These are phyloP conservation scores for Sporothrix sp. DNA, from an alignment of 2,329 filamentous ascomycete species.

Conservation along the genomic window DNA sequence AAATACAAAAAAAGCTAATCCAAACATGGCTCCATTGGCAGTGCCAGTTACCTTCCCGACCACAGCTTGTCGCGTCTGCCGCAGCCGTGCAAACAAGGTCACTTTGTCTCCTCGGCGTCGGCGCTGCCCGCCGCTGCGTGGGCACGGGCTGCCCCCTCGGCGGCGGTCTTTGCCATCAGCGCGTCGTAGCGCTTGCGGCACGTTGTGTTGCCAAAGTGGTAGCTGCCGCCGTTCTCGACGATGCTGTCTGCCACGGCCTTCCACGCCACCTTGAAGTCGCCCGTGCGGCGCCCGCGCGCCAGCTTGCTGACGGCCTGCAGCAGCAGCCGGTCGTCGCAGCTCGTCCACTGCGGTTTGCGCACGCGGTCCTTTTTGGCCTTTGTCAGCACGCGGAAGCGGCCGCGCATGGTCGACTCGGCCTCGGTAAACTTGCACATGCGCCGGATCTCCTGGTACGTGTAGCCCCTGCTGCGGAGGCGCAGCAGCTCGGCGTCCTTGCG, in stretches of 20 bases:
- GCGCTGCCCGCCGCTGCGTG: too few species aligned
- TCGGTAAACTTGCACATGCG: slow-evolving; percentile 45
- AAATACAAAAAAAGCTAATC: too few species aligned
- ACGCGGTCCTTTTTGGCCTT: slow-evolving; percentile 53
- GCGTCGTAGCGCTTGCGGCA: slow-evolving; percentile 50
- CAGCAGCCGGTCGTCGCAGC: slow-evolving; percentile 42
- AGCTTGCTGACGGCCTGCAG: slow-evolving; percentile 33
- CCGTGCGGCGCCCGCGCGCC: slow-evolving; percentile 17
- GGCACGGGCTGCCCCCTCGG: too few species aligned
- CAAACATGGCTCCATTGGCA: too few species aligned
- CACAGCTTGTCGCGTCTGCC: too few species aligned
- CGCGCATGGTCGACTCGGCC: slow-evolving; percentile 63
- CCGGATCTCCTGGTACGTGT: slow-evolving; percentile 58
- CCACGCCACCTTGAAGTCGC: slow-evolving; percentile 41
- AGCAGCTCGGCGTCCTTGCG: slow-evolving; percentile 42
- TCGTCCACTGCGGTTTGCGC: slow-evolving; percentile 55
- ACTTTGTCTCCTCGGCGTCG: too few species aligned
- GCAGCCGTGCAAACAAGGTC: too few species aligned
- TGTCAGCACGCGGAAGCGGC: slow-evolving; percentile 55
- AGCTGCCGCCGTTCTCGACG: slow-evolving; percentile 40
- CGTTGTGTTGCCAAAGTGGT: slow-evolving; percentile 49
- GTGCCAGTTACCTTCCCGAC: too few species aligned
- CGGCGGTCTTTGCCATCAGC: slow-evolving; percentile 21
- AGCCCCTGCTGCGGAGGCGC: slow-evolving; percentile 41
- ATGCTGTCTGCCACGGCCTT: slow-evolving; percentile 48